These are phyloP conservation scores for Gastrodia elata DNA, from an alignment of 106 monocot species.

Conservation along the genomic window DNA sequence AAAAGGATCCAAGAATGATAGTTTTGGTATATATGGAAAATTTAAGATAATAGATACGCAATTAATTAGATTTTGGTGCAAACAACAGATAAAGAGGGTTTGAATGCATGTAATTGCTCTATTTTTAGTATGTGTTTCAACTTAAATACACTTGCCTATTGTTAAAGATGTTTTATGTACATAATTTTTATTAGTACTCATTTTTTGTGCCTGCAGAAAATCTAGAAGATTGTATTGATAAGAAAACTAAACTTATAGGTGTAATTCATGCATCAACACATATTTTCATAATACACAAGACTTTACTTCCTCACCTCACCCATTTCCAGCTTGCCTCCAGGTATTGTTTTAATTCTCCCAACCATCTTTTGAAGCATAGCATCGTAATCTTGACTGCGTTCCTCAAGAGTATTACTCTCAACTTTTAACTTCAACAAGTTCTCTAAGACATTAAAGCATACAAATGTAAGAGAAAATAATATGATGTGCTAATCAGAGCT, in stretches of 20 bases:
- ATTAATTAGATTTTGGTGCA: too few relatives aligned
- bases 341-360: conserved; percentile 50
- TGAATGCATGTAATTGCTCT: too few relatives aligned
- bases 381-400: conserved; percentile 56
- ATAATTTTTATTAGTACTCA: background rate
- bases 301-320: conserved; percentile 38
- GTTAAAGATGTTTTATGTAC: too few relatives aligned
- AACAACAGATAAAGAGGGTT: too few relatives aligned
- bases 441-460: conserved; percentile 17
- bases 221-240: background rate
- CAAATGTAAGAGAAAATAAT: background rate
- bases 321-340: conserved; percentile 64
- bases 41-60: too few relatives aligned
- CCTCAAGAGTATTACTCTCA: conserved; percentile 33
- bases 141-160: too few relatives aligned
- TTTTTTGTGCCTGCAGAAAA: background rate
- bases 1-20: too few relatives aligned
- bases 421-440: conserved; percentile 6
- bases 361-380: conserved; percentile 57
- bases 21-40: too few relatives aligned
- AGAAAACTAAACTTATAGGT: background rate
- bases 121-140: too few relatives aligned
- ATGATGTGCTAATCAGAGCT: background rate
- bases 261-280: background rate
- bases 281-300: background rate